Conservation (phyloP, 306 rosid genomes). For the Trichosanthes cucumerina region DNA sequence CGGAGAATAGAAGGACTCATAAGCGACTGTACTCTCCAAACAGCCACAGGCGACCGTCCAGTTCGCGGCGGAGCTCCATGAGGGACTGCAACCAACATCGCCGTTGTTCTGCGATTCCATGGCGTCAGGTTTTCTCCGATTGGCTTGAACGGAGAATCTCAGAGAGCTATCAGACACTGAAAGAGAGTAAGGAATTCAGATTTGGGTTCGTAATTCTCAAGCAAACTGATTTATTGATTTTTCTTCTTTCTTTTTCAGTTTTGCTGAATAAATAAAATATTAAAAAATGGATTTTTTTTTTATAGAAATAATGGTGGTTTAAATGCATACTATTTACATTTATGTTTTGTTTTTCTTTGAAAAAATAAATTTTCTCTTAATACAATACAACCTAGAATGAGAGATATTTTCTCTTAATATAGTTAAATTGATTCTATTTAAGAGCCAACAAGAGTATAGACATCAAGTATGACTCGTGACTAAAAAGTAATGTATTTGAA, state of each 20-base stretch:
- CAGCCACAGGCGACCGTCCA: constrained; percentile 49
- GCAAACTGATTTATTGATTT: neutral
- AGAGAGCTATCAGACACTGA: neutral
- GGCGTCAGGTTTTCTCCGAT: neutral
- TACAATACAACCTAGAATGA: too few relatives aligned
- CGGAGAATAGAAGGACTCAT: constrained; percentile 44
- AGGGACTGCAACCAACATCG: neutral
- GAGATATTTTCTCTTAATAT: too few relatives aligned
- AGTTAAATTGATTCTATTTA: too few relatives aligned
- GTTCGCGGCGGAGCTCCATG: constrained; percentile 33
- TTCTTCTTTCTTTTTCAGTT: neutral
- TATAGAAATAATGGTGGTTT: too few relatives aligned
- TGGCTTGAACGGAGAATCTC: neutral
- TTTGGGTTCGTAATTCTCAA: neutral
- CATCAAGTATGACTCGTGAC: too few relatives aligned
- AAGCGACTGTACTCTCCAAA: constrained; percentile 28
- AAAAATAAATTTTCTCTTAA: too few relatives aligned
- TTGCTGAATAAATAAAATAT: neutral
- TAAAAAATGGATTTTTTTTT: neutral
- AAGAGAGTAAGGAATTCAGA: neutral
- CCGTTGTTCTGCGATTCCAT: constrained; percentile 23
- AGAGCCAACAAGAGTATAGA: too few relatives aligned
- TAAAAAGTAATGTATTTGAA: too few relatives aligned
- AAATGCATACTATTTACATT: too few relatives aligned
- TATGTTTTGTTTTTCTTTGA: too few relatives aligned